phyloP scores from a whole-genome alignment of 2,329 filamentous ascomycete genomes.

The Mycogone perniciosa region DNA sequence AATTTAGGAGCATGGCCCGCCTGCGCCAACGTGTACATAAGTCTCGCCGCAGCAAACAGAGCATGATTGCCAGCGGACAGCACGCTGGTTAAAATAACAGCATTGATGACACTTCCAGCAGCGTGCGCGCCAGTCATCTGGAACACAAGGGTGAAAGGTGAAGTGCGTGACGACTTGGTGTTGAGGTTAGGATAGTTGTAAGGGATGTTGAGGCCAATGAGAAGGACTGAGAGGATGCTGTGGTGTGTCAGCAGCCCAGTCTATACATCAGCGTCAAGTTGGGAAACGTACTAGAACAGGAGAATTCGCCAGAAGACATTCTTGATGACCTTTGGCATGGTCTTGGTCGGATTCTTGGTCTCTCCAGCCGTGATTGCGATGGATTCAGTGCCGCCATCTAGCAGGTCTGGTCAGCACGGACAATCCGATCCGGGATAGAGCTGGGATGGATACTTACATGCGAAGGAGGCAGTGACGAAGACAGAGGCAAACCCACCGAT shows the following conservation, averaged over 20 bases:
- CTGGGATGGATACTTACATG: constrained; percentile 35
- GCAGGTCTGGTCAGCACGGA: not conserved
- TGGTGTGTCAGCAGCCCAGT: not conserved
- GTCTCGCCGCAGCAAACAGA: constrained; percentile 28
- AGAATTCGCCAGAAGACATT: constrained; percentile 61
- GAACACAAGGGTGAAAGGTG: constrained; percentile 53
- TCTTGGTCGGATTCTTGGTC: constrained; percentile 55
- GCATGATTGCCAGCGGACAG: constrained; percentile 33
- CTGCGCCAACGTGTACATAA: constrained; percentile 31
- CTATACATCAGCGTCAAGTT: not conserved
- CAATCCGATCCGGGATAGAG: not conserved
- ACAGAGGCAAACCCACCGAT: constrained; percentile 59
- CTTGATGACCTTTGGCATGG: constrained; percentile 55
- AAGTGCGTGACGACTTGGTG: constrained; percentile 29
- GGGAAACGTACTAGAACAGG: constrained; percentile 37
- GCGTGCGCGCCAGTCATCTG: constrained; percentile 46
- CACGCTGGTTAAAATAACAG: constrained; percentile 41
- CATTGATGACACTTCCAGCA: constrained; percentile 51
- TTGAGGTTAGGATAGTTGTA: constrained; percentile 39
- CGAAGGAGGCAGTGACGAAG: constrained; percentile 50
- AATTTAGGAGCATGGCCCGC: constrained; percentile 48
- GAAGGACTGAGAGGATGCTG: constrained; percentile 32
- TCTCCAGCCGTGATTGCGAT: constrained; percentile 62
- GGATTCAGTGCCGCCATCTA: constrained; percentile 50
- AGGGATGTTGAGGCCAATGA: constrained; percentile 52